phyloP scores from a whole-genome alignment of 805 yeast species.

The Hanseniaspora lindneri region DNA sequence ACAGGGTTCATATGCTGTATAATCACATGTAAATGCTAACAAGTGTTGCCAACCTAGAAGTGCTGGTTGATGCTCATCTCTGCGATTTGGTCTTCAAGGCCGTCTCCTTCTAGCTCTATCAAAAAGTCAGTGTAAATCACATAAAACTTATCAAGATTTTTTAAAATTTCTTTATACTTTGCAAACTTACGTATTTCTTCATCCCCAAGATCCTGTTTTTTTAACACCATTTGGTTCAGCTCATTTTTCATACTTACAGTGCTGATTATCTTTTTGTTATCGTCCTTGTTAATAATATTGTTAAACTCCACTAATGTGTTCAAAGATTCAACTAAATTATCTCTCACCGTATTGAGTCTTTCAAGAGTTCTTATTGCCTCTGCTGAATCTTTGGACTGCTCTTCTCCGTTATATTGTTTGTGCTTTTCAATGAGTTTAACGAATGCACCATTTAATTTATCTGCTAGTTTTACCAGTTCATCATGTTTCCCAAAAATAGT shows the following conservation, averaged over 20 bases:
- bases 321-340: neutral
- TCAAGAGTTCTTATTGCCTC: neutral
- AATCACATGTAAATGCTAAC: no score
- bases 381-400: no score
- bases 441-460: neutral
- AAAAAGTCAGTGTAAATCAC: conserved; percentile 1
- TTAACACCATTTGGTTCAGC: neutral
- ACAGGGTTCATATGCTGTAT: no score
- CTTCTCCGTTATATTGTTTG: no score
- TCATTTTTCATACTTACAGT: conserved; percentile 12
- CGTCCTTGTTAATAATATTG: neutral
- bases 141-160: conserved; percentile 9
- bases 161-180: conserved; percentile 8
- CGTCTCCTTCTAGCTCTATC: neutral
- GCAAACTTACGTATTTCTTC: neutral
- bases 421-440: neutral
- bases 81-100: neutral
- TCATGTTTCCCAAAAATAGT: conserved; percentile 2
- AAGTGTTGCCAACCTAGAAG: neutral
- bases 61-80: conserved; percentile 1
- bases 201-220: neutral
- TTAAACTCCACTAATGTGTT: neutral
- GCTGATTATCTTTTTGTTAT: conserved; percentile 6
- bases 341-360: conserved; percentile 2
- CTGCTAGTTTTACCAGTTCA: neutral